Conservation (phyloP, 768 basidiomycete species). For the Pleurotus eryngii region DNA sequence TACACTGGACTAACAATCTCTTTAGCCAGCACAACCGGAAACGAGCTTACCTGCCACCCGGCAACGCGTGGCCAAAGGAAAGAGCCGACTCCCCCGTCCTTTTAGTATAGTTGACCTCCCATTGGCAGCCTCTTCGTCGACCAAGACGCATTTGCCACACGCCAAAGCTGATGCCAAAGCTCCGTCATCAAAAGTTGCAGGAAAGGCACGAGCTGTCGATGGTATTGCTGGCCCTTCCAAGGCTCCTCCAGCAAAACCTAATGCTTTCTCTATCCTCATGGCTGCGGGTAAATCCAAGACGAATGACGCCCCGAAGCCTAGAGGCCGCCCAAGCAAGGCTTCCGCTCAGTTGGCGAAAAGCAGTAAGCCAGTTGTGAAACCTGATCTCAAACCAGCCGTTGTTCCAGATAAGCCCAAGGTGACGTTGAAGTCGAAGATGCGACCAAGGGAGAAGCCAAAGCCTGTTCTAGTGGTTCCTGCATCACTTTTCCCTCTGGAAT, state of each 20-base stretch:
- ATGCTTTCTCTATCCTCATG: constrained; percentile 7
- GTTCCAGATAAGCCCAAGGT: constrained; percentile 17
- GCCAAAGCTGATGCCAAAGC: neutral
- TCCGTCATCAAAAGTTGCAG: neutral
- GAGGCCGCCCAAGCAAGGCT: constrained; percentile 4
- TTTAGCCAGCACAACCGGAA: neutral
- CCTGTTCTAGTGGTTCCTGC: constrained; percentile 8
- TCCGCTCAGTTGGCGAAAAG: constrained; percentile 6
- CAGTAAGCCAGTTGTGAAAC: constrained; percentile 10
- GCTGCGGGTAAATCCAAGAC: constrained; percentile 2
- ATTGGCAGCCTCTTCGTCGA: neutral
- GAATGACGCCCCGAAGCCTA: constrained; percentile 3
- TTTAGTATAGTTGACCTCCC: constrained; percentile 1
- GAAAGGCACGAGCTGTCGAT: neutral
- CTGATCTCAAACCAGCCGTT: neutral
- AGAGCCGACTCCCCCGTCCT: constrained; percentile 4
- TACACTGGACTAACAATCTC: neutral
- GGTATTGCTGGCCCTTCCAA: neutral
- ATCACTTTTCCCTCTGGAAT: constrained; percentile 22
- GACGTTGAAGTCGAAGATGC: constrained; percentile 27
- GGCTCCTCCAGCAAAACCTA: neutral
- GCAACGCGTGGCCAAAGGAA: neutral
- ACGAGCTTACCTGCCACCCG: neutral
- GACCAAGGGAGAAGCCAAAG: constrained; percentile 26
- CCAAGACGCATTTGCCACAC: neutral